Evolutionary conservation across 148 eudicot genomes (phyloP).

Genomic region (Rhododendron simsii): DNA sequence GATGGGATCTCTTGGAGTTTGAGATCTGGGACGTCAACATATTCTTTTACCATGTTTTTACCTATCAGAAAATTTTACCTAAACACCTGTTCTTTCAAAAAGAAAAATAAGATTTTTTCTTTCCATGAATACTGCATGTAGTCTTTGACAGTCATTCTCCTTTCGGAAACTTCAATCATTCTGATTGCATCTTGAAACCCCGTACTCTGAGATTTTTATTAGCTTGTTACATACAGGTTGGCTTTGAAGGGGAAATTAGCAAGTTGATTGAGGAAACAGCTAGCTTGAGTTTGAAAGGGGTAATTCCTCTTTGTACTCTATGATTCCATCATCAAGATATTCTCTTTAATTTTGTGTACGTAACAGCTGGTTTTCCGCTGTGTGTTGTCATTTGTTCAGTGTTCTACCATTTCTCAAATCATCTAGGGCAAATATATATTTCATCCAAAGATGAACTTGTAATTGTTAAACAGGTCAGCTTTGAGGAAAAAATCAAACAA

Average conservation of each 20-base stretch:
- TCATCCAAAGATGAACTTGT: background rate
- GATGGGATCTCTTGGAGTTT: background rate
- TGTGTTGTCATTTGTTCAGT: background rate
- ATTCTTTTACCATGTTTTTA: background rate
- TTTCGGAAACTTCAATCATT: background rate
- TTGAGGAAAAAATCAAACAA: constrained; percentile 46
- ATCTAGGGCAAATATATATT: background rate
- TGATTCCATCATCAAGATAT: background rate
- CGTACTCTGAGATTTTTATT: background rate
- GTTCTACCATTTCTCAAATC: background rate
- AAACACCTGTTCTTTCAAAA: background rate
- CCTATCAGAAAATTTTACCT: background rate
- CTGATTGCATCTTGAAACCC: background rate
- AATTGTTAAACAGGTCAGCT: constrained; percentile 21
- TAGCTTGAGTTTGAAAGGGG: constrained; percentile 37
- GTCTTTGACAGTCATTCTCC: background rate
- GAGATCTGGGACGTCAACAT: background rate
- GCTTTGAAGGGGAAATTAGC: constrained; percentile 42
- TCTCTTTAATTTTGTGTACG: background rate
- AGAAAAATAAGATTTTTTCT: background rate
- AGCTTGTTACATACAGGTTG: constrained; percentile 35
- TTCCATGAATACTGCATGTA: background rate
- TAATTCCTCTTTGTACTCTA: constrained; percentile 15
- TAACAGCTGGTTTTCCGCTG: background rate
- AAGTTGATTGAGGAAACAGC: constrained; percentile 48